Percentiles rank a stretch among this genome's conserved stretches.
Evolutionary conservation across 208 protist species (phyloP).

Genomic region (Acanthamoeba sp.): DNA sequence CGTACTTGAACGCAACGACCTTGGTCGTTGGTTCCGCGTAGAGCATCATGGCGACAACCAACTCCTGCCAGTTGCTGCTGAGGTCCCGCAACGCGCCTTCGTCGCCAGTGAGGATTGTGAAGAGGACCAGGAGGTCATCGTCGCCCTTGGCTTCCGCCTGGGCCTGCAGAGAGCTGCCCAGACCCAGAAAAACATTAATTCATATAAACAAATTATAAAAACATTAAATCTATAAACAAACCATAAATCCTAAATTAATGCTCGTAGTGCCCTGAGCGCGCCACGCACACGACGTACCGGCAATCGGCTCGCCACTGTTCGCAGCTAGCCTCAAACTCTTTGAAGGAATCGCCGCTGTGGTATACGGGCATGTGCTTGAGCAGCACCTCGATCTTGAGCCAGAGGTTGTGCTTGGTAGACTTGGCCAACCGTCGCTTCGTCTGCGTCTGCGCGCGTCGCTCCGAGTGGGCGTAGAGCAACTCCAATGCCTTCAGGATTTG

Average conservation of each 20-base stretch:
- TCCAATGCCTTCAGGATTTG: constrained; percentile 65
- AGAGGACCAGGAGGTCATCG: constrained; percentile 24
- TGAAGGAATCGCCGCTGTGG: not conserved
- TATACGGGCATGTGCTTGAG: constrained; percentile 51
- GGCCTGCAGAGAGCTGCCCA: constrained; percentile 5
- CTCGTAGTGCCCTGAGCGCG: not conserved
- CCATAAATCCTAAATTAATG: too few species aligned
- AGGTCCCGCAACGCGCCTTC: constrained; percentile 25
- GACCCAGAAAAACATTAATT: not conserved
- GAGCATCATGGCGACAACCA: constrained; percentile 37
- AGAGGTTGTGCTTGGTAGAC: constrained; percentile 44
- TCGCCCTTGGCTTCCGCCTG: constrained; percentile 58
- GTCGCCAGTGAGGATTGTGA: constrained; percentile 33
- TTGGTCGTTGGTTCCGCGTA: constrained; percentile 65
- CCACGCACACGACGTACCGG: not conserved
- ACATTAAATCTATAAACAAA: not conserved
- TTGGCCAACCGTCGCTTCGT: constrained; percentile 49
- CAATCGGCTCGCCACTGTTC: constrained; percentile 58
- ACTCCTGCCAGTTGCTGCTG: constrained; percentile 59
- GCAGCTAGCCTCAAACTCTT: constrained; percentile 47
- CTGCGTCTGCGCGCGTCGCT: constrained; percentile 25
- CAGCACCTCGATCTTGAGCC: constrained; percentile 34
- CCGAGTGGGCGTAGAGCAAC: constrained; percentile 66
- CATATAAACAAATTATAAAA: not conserved
- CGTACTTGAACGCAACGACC: constrained; percentile 41